Conservation (phyloP, 352 stramenopile genomes). For the Pythium apleroticum region DNA sequence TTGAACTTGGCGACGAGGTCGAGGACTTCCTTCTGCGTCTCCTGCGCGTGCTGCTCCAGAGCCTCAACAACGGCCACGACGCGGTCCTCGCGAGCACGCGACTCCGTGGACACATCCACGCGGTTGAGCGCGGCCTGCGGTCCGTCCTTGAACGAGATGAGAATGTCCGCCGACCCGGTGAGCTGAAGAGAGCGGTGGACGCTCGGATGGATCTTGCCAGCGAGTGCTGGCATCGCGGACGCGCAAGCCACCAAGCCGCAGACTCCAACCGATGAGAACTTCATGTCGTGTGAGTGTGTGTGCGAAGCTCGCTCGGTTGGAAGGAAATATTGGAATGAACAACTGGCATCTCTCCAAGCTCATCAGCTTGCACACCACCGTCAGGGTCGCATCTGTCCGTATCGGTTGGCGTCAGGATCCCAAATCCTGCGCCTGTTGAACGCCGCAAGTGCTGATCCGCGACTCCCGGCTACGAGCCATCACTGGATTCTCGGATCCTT, state of each 20-base stretch:
- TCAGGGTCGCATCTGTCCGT: not conserved
- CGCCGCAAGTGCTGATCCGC: not conserved
- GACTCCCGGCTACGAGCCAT: not conserved
- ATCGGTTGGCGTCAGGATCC: not conserved
- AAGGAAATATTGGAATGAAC: not conserved
- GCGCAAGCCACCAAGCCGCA: not conserved
- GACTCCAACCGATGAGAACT: not conserved
- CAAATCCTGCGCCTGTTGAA: not conserved
- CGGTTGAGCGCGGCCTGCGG: constrained; percentile 8
- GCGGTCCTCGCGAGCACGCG: constrained; percentile 11
- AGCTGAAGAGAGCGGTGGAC: constrained; percentile 21
- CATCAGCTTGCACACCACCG: not conserved
- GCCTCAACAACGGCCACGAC: constrained; percentile 17
- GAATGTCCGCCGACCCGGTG: constrained; percentile 18
- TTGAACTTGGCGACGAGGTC: constrained; percentile 22
- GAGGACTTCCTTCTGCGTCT: constrained; percentile 13
- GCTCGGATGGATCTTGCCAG: constrained; percentile 23
- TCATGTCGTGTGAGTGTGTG: constrained; percentile 5
- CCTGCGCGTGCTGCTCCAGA: constrained; percentile 17
- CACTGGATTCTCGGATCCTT: constrained; percentile 22
- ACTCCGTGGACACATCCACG: constrained; percentile 13
- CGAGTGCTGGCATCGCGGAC: not conserved
- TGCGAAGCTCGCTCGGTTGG: not conserved
- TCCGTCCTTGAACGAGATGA: constrained; percentile 26
- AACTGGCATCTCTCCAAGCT: not conserved